Evolutionary conservation across 345 rosid species (phyloP), one percentile per base, ranked within the genome.

Genomic region (Populus nigra): DNA sequence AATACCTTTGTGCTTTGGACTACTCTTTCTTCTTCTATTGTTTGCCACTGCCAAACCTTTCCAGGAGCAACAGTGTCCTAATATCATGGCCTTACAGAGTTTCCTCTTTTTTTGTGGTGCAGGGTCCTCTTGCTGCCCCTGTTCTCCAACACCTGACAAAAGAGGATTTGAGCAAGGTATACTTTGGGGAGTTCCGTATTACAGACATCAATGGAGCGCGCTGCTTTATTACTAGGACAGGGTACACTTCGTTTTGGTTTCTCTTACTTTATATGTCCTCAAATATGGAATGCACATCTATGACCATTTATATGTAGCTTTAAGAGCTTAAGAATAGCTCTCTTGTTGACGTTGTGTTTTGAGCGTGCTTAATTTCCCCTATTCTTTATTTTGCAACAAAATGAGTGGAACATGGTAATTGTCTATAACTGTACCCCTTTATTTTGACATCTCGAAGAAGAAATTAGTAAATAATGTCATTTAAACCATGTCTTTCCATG

Each of bases 121-220:
- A 92, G 99, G 98, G 98, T 78, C 99, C 99, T 80, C 93, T 96
- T 88, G 92, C 97, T 71, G 97, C 92, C 38, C 86, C 97, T 1
- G 93, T 83, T 82, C 97, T 94, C 85, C 99, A 96, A 79, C 88
- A 90, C 78, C 82, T 96, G 76, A 91, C 94, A 29, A 92, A 96
- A 83, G 97, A 88, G 43, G 97, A 96, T 82, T 80, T 94, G 86
- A 92, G 93, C 92, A 94, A 91, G 89, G 66, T 96, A 25, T 96
- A 94, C 85, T 96, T 94, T 81, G 97, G 99, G 4, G 93, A 91
- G 29, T 96, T 96, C 88, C 88, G 86, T 41, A 90, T 92, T 18
- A 76, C 92, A 77, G 93, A 92, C 84, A 92, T 96, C 78, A 90
- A 92, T 66, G 98, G 99, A 13, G 84, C 87, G 23, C 63, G 77